Base-by-base conservation (phyloP, 805 yeast genomes). In the Ogataea salicorniae region DNA sequence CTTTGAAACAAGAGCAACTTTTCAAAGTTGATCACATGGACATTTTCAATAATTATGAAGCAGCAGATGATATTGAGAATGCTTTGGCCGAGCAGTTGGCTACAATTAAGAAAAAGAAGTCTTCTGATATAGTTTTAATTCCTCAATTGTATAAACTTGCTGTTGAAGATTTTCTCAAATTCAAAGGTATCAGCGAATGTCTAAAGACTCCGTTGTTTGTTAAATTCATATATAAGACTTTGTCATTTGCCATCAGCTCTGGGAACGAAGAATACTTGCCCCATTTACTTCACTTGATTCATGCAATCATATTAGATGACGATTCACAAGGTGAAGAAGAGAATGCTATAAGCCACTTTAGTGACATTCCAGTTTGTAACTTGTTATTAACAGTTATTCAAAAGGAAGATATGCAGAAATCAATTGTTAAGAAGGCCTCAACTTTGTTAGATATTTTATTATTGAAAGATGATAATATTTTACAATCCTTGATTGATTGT, bases 241-340 rank as follows among this genome's bases (percentile, higher is more conserved):
- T 86, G 15, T 78, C 77, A 44, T 71, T 71, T 37, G 73, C 86
- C 0, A 65, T 82, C 20, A 73, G 73, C 42, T 64, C 69, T 0
- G 70, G 72, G 1, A 76, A 79, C 45, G 84, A 82, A 46, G 68
- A 77, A 0, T 83, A 71, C 55, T 63, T 84, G 34, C 77, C 80
- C 16, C 80, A 79, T 39, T 57, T 83, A n/a, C 69, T 87, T 36
- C 94, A 86, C 60, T 69, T 87, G 43, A 53, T 84, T 2, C 89
- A 86, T 66, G 91, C 87, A 6, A 69, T 83, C 7, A 58, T 85
- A 17, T 43, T 66, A 17, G 70, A 60, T 52, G 58, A 54, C 38
- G 67, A 74, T 39, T 53, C 75, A 22, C 70, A 74, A 33, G 74
- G 74, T 23, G 70, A 74, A 34, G 74, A 73, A n/a, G 56, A 66